Evolutionary conservation across 2,329 filamentous ascomycete species (phyloP).

Genomic region (Fonsecaea monophora): DNA sequence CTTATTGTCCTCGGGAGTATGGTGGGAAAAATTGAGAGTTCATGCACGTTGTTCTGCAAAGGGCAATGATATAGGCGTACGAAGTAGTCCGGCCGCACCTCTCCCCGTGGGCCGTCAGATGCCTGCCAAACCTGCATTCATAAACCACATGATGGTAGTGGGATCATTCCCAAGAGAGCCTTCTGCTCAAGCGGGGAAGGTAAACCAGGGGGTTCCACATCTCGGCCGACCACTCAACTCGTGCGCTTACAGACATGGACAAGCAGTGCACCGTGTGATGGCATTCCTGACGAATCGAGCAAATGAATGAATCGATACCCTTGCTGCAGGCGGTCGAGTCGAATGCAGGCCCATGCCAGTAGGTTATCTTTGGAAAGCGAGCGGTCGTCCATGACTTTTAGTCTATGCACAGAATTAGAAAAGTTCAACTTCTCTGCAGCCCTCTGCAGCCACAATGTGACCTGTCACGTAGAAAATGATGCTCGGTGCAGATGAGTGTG

Average conservation of each 20-base stretch:
- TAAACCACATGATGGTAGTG: not conserved
- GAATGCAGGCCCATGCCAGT: conserved; percentile 86
- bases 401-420: conserved; percentile 53
- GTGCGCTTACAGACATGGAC: conserved; percentile 71
- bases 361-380: conserved; percentile 79
- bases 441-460: conserved; percentile 26
- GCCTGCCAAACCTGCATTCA: not conserved
- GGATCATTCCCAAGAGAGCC: not conserved
- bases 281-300: conserved; percentile 70
- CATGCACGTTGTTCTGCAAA: not conserved
- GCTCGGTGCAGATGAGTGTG: conserved; percentile 1
- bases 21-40: not conserved
- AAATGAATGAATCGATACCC: conserved; percentile 82
- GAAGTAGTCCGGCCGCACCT: not conserved
- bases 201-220: not conserved
- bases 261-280: conserved; percentile 72
- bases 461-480: conserved; percentile 23
- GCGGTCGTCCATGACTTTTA: conserved; percentile 83
- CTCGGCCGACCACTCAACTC: conserved; percentile 18
- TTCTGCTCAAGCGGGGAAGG: conserved; percentile 13
- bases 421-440: conserved; percentile 1
- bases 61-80: not conserved
- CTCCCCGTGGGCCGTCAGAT: not conserved
- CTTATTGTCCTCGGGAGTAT: not conserved
- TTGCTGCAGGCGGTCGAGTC: conserved; percentile 76